Base-by-base conservation (phyloP, 352 stramenopile genomes). In the Globisporangium paroecandrum region DNA sequence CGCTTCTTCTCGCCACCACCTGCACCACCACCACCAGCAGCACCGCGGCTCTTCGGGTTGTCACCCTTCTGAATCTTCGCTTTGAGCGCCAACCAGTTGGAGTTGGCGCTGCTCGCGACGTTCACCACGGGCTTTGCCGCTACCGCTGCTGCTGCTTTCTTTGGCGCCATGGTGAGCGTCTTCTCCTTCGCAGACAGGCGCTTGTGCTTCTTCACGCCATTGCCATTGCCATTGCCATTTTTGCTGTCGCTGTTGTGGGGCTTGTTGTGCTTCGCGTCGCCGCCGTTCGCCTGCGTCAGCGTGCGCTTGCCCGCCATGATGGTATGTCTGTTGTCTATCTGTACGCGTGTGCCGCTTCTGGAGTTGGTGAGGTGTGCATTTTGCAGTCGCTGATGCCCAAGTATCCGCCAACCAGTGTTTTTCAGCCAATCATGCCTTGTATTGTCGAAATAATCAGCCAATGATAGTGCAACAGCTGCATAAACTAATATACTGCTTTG, bases 31-130 rank as follows among this genome's bases (percentile, higher is more conserved):
- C 55, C 29, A 8, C 4, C 27, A 22, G 18, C 47, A 7, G 13
- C 2, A 1, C 41, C 66, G 9, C 36, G n/a, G 49, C 58, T 53
- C 55, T 69, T 69, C 58, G 65, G 68, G 36, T 66, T 62, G 57
- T 79, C 73, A 1, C 71, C 73, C 55, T 75, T 51, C 70, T 90
- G 77, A 59, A 93, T 89, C 65, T 87, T 91, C 58, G 73, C 76
- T 69, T 93, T 90, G 56, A 91, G 82, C 63, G 82, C 82, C 58
- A 89, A 60, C 85, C 85, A 93, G 66, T 93, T 93, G 3, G 83
- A 88, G 69, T 86, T 86, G 27, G 80, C 75, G 13, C 47, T 64
- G 51, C 62, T 54, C 29, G 58, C 63, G 36, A 69, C 66, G 55
- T 68, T 68, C 66, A 58, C 34, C 29, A 47, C 36, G 3, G 41